Conservation (phyloP, 1,139 yeast genomes). For the Candida dubliniensis region DNA sequence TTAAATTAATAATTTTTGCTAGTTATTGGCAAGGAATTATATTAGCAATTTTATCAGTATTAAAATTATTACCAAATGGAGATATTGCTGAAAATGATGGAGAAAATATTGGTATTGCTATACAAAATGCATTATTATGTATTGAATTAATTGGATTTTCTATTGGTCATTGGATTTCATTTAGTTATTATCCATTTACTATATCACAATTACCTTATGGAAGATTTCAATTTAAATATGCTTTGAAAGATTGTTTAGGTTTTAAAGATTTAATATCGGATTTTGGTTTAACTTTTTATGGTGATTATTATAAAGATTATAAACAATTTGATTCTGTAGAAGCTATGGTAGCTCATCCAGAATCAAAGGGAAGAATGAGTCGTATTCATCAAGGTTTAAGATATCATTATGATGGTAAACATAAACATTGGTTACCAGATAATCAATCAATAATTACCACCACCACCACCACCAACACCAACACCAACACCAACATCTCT, state of each 20-base stretch:
- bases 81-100: conserved; percentile 22
- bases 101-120: conserved; percentile 52
- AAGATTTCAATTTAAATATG: conserved; percentile 57
- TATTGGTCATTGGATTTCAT: conserved; percentile 82
- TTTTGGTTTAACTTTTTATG: conserved; percentile 69
- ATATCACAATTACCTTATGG: conserved; percentile 64
- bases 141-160: conserved; percentile 86
- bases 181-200: conserved; percentile 73
- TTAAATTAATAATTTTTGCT: conserved; percentile 89
- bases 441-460: conserved; percentile 16
- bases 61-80: conserved; percentile 48
- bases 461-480: too few relatives aligned
- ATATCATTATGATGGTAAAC: conserved; percentile 73
- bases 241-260: conserved; percentile 77
- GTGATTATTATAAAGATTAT: conserved; percentile 73
- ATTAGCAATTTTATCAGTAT: conserved; percentile 58
- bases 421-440: conserved; percentile 80
- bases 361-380: conserved; percentile 63
- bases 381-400: conserved; percentile 83
- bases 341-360: conserved; percentile 67
- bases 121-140: conserved; percentile 80
- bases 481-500: conserved; percentile 7
- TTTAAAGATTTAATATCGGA: conserved; percentile 74
- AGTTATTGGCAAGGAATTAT: conserved; percentile 94
- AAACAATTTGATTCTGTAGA: conserved; percentile 81